Evolutionary conservation across 441 rosid genomes (phyloP).

Genomic region (Populus tomentosa): DNA sequence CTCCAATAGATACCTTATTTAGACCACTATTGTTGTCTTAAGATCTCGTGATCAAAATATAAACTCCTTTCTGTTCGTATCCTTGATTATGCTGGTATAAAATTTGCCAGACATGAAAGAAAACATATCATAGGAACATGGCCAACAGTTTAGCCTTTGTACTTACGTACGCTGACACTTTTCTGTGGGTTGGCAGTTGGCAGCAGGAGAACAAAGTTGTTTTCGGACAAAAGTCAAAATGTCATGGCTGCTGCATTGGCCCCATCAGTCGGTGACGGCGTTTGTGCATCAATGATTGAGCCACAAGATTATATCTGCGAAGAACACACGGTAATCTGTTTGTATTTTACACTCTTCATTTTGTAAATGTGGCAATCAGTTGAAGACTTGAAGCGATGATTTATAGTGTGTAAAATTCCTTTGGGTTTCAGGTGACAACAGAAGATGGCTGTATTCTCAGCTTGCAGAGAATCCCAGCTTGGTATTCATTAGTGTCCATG

Average conservation of each 20-base stretch:
- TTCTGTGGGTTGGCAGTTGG: constrained; percentile 33
- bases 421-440: constrained; percentile 56
- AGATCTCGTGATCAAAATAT: constrained; percentile 5
- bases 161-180: constrained; percentile 15
- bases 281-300: constrained; percentile 42
- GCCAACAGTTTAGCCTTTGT: constrained; percentile 15
- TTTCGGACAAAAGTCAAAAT: constrained; percentile 10
- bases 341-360: neutral
- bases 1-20: constrained; percentile 8
- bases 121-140: constrained; percentile 8
- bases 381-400: no score
- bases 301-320: constrained; percentile 33
- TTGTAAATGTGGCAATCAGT: no score
- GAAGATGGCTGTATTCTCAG: constrained; percentile 70
- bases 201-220: constrained; percentile 27
- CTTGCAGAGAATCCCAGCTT: constrained; percentile 56
- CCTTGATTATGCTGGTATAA: constrained; percentile 14
- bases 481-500: neutral
- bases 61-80: constrained; percentile 15
- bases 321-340: constrained; percentile 32
- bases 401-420: neutral
- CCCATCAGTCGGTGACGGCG: constrained; percentile 21
- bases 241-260: neutral
- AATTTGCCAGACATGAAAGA: neutral
- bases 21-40: neutral